Evolutionary conservation across 2,329 filamentous ascomycete species (phyloP).

Genomic region (Diaporthe nobilis): DNA sequence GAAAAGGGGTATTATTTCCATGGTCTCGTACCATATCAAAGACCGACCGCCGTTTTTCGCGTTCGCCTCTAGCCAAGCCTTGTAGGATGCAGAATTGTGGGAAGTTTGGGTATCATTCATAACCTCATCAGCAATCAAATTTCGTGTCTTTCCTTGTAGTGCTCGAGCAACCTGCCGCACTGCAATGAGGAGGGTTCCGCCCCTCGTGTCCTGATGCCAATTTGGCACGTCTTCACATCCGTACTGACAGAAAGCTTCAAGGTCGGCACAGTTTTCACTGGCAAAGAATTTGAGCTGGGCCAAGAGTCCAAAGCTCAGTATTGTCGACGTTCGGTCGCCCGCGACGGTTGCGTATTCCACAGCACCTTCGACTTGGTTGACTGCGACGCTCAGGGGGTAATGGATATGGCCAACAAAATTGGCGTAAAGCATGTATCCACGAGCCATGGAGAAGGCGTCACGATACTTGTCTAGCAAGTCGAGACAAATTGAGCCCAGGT

Average conservation of each 20-base stretch:
- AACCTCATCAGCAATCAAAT: slow-evolving; percentile 65
- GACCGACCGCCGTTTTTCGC: slow-evolving; percentile 74
- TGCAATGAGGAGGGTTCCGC: slow-evolving; percentile 77
- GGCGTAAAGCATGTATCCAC: slow-evolving; percentile 78
- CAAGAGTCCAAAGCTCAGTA: slow-evolving; percentile 78
- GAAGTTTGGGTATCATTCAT: slow-evolving; percentile 73
- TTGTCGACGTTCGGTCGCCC: slow-evolving; percentile 79
- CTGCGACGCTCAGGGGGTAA: slow-evolving; percentile 70
- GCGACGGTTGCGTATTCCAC: slow-evolving; percentile 76
- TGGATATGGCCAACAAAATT: slow-evolving; percentile 80
- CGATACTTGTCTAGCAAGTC: slow-evolving; percentile 74
- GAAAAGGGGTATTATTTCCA: slow-evolving; percentile 74
- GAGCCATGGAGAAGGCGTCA: slow-evolving; percentile 76
- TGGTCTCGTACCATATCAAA: slow-evolving; percentile 76
- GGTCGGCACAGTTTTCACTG: slow-evolving; percentile 76
- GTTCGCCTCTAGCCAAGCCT: slow-evolving; percentile 68
- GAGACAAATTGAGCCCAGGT: slow-evolving; percentile 74
- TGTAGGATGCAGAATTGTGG: slow-evolving; percentile 73
- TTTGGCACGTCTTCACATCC: slow-evolving; percentile 81
- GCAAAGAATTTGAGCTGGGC: slow-evolving; percentile 78
- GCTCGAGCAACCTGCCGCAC: slow-evolving; percentile 77
- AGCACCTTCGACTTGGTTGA: slow-evolving; percentile 74
- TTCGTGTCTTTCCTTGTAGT: slow-evolving; percentile 80
- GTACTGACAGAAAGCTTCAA: slow-evolving; percentile 79
- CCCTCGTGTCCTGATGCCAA: slow-evolving; percentile 79